Evolutionary conservation across 2,329 filamentous ascomycete species (phyloP).

Genomic region (Drechslerella coelobrocha): DNA sequence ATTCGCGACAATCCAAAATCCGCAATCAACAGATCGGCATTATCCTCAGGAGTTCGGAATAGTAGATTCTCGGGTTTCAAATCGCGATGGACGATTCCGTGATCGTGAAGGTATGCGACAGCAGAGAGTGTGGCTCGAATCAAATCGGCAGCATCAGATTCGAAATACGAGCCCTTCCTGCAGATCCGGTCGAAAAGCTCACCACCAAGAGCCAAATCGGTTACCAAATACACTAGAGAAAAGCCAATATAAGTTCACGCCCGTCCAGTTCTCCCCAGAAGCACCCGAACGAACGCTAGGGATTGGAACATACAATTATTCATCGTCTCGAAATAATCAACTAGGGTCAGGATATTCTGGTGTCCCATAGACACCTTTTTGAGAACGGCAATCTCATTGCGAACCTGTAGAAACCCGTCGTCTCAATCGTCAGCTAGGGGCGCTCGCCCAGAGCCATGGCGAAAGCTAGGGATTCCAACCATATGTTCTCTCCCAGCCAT

Average conservation of each 20-base stretch:
- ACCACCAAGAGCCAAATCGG: conserved; percentile 91
- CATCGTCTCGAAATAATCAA: conserved; percentile 99
- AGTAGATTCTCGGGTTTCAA: conserved; percentile 96
- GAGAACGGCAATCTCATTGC: conserved; percentile 96
- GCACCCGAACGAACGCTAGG: background rate
- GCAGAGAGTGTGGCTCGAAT: conserved; percentile 94
- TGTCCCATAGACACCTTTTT: conserved; percentile 99
- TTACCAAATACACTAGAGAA: conserved; percentile 90
- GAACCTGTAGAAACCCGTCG: conserved; percentile 56
- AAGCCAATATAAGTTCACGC: no score
- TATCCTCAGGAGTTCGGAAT: conserved; percentile 96
- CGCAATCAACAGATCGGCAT: conserved; percentile 93
- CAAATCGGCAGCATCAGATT: conserved; percentile 92
- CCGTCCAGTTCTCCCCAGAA: conserved; percentile 57
- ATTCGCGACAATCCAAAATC: conserved; percentile 95
- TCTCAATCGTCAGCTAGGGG: background rate
- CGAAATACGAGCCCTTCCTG: conserved; percentile 97
- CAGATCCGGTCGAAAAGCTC: conserved; percentile 99
- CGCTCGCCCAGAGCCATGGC: background rate
- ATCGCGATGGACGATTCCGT: conserved; percentile 97
- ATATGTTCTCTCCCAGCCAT: conserved; percentile 99
- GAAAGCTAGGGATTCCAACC: conserved; percentile 65
- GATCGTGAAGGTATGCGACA: conserved; percentile 98
- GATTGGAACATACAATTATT: conserved; percentile 74
- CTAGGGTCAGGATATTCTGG: conserved; percentile 94